These are phyloP conservation scores for Saccharomyces hybrid DNA, from an alignment of 1,139 yeast species.

Conservation along the genomic window DNA sequence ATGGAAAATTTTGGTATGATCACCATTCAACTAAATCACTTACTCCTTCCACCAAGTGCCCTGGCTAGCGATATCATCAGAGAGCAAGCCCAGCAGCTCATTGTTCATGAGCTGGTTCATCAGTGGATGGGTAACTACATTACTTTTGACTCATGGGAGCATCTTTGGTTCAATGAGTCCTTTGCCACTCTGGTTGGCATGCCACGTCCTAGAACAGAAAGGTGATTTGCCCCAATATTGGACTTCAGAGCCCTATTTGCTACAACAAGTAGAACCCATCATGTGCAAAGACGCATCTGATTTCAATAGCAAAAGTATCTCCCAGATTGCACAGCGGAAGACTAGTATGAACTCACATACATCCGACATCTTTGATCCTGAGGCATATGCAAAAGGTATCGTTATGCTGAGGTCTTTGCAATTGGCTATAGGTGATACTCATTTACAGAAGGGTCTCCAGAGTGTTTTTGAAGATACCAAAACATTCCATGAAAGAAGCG, in stretches of 20 bases:
- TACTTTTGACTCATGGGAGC: conserved; percentile 58
- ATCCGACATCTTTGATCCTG: conserved; percentile 45
- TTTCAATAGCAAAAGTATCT: conserved; percentile 28
- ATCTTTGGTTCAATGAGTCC: conserved; percentile 66
- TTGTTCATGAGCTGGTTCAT: conserved; percentile 66
- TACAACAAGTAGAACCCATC: conserved; percentile 35
- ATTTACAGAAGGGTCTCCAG: conserved; percentile 36
- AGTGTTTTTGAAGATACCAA: conserved; percentile 34
- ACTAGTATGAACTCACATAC: conserved; percentile 25
- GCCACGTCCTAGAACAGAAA: conserved; percentile 37
- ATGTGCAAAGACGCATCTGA: conserved; percentile 38
- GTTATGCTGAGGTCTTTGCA: conserved; percentile 50
- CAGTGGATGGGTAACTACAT: conserved; percentile 70
- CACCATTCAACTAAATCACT: conserved; percentile 47
- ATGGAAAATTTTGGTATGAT: conserved; percentile 75
- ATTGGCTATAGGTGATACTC: conserved; percentile 37
- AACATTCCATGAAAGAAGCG: conserved; percentile 32
- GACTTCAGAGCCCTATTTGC: conserved; percentile 20
- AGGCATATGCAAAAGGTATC: conserved; percentile 61
- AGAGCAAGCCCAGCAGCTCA: conserved; percentile 43
- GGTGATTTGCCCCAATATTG: conserved; percentile 25
- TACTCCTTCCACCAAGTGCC: conserved; percentile 37
- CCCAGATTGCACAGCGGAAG: conserved; percentile 28
- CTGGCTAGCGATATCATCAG: conserved; percentile 23
- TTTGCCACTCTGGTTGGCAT: conserved; percentile 67